Base-by-base conservation (phyloP, 2,329 filamentous ascomycete species). In the Grosmannia penicillata region DNA sequence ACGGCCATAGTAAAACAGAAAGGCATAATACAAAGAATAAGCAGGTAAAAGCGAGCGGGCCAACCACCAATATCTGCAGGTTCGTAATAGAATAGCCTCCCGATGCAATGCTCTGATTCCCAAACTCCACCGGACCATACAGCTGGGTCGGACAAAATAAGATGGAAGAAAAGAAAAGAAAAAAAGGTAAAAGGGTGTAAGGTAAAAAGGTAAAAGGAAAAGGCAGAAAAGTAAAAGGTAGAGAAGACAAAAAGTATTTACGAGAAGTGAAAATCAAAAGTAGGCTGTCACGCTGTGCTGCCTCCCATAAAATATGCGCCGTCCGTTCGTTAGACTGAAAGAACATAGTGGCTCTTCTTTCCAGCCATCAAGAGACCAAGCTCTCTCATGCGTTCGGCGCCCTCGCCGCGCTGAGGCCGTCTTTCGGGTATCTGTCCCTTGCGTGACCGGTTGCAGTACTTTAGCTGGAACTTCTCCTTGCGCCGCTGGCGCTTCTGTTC, bases 401-500 rank as follows among this genome's bases (percentile, higher is more conserved):
- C 91, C 55, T 84, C 82, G 39, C 91, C 91, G 28, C 83, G 84
- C 51, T 78, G 70, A 38, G 82, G 75, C 49, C 75, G 78, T 49
- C 78, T 74, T 49, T 71, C 69, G 4, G 63, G 60, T 18, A 71
- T 65, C 48, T 73, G 68, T 11, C 72, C 71, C 52, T 85, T 86
- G 46, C 78, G 76, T 41, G 78, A 79, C 51, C 85, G 83, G 54
- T 85, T 79, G 62, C 83, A 93, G 53, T 89, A 81, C 56, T 93
- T 91, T 51, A 87, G 80, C 55, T 83, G 80, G 52, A 86, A 82
- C 59, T 95, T 94, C 59, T 96, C 87, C 61, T 82, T 86, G 49
- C 91, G 82, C 47, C 91, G 78, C 62, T 91, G 83, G 21, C 87
- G 80, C 64, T 94, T 96, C 59, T 83, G 80, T 63, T 98, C 91